Base-by-base conservation (phyloP, 192 early-diverging fungal species). In the Haplosporangium gracile region DNA sequence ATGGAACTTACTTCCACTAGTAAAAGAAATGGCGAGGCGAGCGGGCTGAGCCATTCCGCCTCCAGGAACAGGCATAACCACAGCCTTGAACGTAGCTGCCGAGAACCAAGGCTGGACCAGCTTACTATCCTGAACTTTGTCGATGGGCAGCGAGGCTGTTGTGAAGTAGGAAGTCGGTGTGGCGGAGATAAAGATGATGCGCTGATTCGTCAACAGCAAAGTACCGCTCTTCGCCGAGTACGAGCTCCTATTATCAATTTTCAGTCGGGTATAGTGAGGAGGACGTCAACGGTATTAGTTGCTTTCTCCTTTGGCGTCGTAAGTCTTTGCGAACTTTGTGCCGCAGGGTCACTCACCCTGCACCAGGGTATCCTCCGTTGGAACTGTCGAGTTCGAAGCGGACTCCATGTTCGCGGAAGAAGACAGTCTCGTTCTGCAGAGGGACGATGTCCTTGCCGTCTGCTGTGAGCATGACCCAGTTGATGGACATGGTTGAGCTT, bases 351-450 rank as follows among this genome's bases (percentile, higher is more conserved):
- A 24, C 47, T 73, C 76, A 81, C 84, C 84, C 84, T 34, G 84
- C 84, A 7, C 84, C 84, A 38, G 84, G 84, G 29, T 86, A 86
- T 39, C 84, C 84, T 13, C 84, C 84, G 29, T 86, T 86, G 22
- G 84, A 86, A 16, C 70, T 51, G n/a, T 86, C 84, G 9, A 86
- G 84, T 45, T 86, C 84, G 36, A 86, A 74, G 40, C 70, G 68
- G 32, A 86, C 84, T 10, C 71, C 75, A 18, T 68, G 49, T 60
- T 86, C 47, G 13, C 79, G 78, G 34, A 77, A 86, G 72, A 86
- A 86, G 15, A 80, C 53, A 1, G 55, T 77, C 42, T 86, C 84
- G 38, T 72, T 73, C 60, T 80, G 71, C n/a, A 86, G 60, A 22
- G 84, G 84, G 32, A 86, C 75, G 45, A 86, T 86, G 76, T 86